Percentiles rank a stretch among this genome's conserved stretches.
phyloP scores from a whole-genome alignment of 441 rosid species.

The Geranium incanum region DNA sequence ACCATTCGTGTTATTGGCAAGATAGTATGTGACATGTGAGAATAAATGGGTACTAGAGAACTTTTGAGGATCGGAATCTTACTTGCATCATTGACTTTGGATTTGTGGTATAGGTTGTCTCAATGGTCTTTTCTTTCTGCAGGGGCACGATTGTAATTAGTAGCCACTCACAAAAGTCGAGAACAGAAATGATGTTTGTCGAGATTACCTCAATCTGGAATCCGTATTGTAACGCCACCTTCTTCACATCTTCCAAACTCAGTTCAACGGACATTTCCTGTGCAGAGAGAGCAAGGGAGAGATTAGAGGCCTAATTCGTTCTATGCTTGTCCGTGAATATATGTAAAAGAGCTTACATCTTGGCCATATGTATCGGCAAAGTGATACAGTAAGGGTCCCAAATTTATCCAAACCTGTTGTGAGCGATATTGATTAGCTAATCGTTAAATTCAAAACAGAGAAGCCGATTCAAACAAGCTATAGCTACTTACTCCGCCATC shows the following conservation, averaged over 20 bases:
- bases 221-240: conserved; percentile 65
- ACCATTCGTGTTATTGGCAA: background rate
- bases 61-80: conserved; percentile 21
- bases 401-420: conserved; percentile 86
- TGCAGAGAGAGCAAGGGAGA: conserved; percentile 12
- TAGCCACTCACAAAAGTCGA: background rate
- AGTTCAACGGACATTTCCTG: conserved; percentile 98
- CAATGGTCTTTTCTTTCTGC: conserved; percentile 80
- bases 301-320: background rate
- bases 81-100: conserved; percentile 95
- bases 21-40: background rate
- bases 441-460: conserved; percentile 6
- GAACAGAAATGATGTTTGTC: conserved; percentile 1
- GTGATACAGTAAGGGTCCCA: conserved; percentile 92
- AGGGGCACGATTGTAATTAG: conserved; percentile 20
- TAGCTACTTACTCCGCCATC: conserved; percentile 77
- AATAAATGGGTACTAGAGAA: background rate
- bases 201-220: conserved; percentile 54
- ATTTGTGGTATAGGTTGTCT: conserved; percentile 85
- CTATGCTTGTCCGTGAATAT: background rate
- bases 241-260: conserved; percentile 91
- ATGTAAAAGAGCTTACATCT: conserved; percentile 52
- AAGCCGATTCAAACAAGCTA: conserved; percentile 17
- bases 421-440: conserved; percentile 17
- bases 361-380: conserved; percentile 80